Conservation (phyloP, 2,329 filamentous ascomycete species). For the Orbilia javanica region DNA sequence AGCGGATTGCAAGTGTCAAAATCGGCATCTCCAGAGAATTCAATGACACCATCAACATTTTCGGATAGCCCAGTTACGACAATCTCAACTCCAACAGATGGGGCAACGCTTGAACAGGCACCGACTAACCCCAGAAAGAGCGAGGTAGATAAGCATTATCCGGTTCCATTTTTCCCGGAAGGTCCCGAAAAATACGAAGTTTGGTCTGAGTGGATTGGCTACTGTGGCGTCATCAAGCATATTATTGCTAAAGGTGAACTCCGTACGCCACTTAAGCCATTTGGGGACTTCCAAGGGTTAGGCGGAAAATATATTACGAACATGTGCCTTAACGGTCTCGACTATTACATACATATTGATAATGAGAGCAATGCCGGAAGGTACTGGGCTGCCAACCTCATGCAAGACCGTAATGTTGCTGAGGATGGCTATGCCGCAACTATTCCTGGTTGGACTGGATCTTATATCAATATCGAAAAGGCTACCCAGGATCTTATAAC, state of each 20-base stretch:
- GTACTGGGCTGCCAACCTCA: not conserved
- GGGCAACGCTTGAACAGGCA: no score
- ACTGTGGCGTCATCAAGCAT: conserved; percentile 29
- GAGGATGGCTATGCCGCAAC: not conserved
- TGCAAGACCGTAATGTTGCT: not conserved
- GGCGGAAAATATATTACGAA: not conserved
- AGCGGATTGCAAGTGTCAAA: not conserved
- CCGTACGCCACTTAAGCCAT: not conserved
- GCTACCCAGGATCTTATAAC: not conserved
- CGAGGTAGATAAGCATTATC: conserved; percentile 10
- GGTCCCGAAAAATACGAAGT: conserved; percentile 18
- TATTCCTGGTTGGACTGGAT: not conserved
- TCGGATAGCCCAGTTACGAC: not conserved
- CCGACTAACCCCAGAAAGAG: not conserved
- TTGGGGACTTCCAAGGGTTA: not conserved
- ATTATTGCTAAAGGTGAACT: not conserved
- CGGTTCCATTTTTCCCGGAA: conserved; percentile 14
- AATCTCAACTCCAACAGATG: not conserved
- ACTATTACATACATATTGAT: conserved; percentile 27
- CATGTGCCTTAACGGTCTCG: not conserved
- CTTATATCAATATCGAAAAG: not conserved
- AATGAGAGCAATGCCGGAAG: not conserved
- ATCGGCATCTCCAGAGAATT: not conserved
- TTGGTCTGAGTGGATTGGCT: conserved; percentile 31
- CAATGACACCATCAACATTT: not conserved